Base-by-base conservation (phyloP, 2,329 filamentous ascomycete genomes). In the Domatiomyces catenatus region DNA sequence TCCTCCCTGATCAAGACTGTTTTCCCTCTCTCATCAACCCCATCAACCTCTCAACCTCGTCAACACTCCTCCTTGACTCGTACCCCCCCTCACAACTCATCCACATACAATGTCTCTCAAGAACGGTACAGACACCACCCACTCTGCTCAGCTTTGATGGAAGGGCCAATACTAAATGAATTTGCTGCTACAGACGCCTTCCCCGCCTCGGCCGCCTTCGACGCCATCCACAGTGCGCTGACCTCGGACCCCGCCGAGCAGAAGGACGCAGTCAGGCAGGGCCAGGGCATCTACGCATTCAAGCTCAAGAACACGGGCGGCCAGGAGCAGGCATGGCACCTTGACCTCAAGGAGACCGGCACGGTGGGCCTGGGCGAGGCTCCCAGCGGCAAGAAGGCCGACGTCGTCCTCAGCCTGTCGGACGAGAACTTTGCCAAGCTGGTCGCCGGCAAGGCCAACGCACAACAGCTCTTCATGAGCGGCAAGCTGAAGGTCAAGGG, bases 401-500 rank as follows among this genome's bases (percentile, higher is more conserved):
- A 81, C 65, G 90, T 96, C 53, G 93, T 86, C n/a, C 77, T 96
- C 45, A 68, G 76, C 4, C 78, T 96, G 59, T 85, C 81, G 53
- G 92, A 98, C 56, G 77, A 79, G 52, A 87, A 96, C 70, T 98
- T 98, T 65, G 79, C 73, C 58, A 82, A 84, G 66, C 77, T 98
- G 58, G 81, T 94, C 50, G 64, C 75, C 39, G 92, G 92, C 66
- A 87, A 93, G 74, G 87, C 86, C 61, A 94, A 95, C 65, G 88
- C 92, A 51, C 92, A 98, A 76, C 81, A 83, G 61, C 73, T 98
- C 57, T 95, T 96, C 73, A 96, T 98, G 90, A 79, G 79, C n/a
- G 92, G 92, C 62, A 95, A 94, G 77, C 76, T 98, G 65, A 98
- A 96, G 84, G 80, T 96, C 66, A 93, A 88, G 80, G 92, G 92